These are phyloP conservation scores for Arabidopsis arenosa DNA, from an alignment of 345 rosid genomes.

Conservation along the genomic window DNA sequence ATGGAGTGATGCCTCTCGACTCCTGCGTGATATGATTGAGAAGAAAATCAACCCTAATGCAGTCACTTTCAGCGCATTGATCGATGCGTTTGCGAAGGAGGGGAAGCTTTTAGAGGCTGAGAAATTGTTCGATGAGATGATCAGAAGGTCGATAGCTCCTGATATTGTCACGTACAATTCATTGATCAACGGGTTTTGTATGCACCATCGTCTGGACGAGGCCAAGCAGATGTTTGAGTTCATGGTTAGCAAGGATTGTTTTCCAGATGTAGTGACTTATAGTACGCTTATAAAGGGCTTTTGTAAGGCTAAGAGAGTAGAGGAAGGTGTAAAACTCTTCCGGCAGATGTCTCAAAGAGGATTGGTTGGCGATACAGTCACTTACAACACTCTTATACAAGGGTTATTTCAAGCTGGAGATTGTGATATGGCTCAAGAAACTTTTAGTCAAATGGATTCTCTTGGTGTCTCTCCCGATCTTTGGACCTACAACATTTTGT, in stretches of 20 bases:
- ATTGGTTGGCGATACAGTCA: background rate
- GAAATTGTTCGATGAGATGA: background rate
- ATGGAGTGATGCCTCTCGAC: background rate
- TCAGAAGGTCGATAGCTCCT: background rate
- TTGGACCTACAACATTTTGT: background rate
- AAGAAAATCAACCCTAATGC: background rate
- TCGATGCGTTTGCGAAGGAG: background rate
- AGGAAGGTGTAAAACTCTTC: background rate
- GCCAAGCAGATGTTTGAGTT: background rate
- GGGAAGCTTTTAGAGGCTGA: background rate
- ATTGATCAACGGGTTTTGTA: background rate
- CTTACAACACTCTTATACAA: background rate
- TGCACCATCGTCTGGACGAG: background rate
- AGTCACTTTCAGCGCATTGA: background rate
- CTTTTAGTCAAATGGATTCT: background rate
- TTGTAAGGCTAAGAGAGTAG: background rate
- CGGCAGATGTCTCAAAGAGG: background rate
- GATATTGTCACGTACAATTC: background rate
- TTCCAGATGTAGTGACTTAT: background rate
- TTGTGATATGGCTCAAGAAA: background rate
- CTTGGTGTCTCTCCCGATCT: background rate
- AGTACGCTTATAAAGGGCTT: background rate
- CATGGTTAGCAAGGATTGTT: background rate
- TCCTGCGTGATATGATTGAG: background rate
- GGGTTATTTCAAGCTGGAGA: background rate